Percentiles rank a stretch among this genome's conserved stretches.
These are phyloP conservation scores for Aphanomyces astaci DNA, from an alignment of 352 stramenopile genomes.

Conservation along the genomic window DNA sequence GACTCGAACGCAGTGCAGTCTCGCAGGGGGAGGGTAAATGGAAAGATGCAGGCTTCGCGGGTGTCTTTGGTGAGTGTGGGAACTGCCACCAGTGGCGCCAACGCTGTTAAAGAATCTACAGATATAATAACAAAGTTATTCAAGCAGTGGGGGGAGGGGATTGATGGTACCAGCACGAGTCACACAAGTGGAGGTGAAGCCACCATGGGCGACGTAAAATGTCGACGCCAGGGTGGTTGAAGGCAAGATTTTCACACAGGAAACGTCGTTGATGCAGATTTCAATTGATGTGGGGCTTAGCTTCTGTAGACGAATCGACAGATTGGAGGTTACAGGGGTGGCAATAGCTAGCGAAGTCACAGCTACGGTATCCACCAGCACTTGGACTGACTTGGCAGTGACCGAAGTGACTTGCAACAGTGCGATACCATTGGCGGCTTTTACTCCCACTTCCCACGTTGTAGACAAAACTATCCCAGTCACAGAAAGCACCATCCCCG, in stretches of 20 bases:
- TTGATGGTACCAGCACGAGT: not conserved
- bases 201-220: not conserved
- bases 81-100: not conserved
- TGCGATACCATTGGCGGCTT: not conserved
- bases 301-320: not conserved
- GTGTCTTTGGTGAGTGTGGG: not conserved
- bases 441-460: not conserved
- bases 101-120: not conserved
- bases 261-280: conserved; percentile 4
- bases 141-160: not conserved
- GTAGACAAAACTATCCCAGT: too few species aligned
- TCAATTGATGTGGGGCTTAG: not conserved
- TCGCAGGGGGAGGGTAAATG: not conserved
- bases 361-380: not conserved
- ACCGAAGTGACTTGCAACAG: not conserved
- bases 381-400: not conserved
- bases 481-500: not conserved
- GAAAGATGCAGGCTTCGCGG: conserved; percentile 10
- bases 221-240: not conserved
- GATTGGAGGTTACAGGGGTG: not conserved
- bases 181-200: not conserved
- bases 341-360: not conserved
- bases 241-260: not conserved
- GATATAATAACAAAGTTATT: not conserved
- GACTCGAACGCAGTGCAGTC: not conserved